Conservation (phyloP, 1,284 basidiomycete species). For the Apiotrichum montevideense region DNA sequence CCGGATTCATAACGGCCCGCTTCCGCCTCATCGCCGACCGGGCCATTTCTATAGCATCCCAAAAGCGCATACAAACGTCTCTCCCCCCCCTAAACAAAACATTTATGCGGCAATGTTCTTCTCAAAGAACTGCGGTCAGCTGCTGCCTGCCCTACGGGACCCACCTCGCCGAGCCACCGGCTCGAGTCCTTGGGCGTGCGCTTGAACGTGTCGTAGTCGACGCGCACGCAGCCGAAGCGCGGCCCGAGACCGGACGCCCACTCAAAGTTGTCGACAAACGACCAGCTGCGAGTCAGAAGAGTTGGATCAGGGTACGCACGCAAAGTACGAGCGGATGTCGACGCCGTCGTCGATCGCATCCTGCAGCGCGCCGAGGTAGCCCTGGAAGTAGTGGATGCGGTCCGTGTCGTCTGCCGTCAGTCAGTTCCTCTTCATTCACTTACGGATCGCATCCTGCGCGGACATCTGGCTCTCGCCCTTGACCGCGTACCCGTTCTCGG, state of each 20-base stretch:
- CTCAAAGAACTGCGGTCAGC: constrained; percentile 5
- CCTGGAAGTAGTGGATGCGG: constrained; percentile 63
- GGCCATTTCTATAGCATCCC: too few species aligned
- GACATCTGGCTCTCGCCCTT: constrained; percentile 59
- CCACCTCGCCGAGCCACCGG: constrained; percentile 3
- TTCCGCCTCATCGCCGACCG: too few species aligned
- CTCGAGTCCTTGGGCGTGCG: constrained; percentile 64
- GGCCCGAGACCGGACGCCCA: constrained; percentile 48
- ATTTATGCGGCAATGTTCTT: constrained; percentile 3
- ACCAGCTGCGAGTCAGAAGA: constrained; percentile 10
- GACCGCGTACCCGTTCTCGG: constrained; percentile 67
- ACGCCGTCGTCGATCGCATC: constrained; percentile 61
- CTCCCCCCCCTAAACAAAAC: too few species aligned
- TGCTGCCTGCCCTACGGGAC: neutral
- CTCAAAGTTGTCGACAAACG: constrained; percentile 61
- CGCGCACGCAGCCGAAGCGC: constrained; percentile 36
- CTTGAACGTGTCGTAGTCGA: constrained; percentile 59
- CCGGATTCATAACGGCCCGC: too few species aligned
- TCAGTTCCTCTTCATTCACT: neutral
- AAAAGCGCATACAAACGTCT: too few species aligned
- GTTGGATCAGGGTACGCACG: constrained; percentile 18
- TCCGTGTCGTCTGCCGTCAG: constrained; percentile 50
- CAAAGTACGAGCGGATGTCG: constrained; percentile 62
- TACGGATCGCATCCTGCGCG: constrained; percentile 50
- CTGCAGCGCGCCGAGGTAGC: constrained; percentile 57